phyloP scores from a whole-genome alignment of 768 basidiomycete species.

The Xerocomellus chrysenteron region DNA sequence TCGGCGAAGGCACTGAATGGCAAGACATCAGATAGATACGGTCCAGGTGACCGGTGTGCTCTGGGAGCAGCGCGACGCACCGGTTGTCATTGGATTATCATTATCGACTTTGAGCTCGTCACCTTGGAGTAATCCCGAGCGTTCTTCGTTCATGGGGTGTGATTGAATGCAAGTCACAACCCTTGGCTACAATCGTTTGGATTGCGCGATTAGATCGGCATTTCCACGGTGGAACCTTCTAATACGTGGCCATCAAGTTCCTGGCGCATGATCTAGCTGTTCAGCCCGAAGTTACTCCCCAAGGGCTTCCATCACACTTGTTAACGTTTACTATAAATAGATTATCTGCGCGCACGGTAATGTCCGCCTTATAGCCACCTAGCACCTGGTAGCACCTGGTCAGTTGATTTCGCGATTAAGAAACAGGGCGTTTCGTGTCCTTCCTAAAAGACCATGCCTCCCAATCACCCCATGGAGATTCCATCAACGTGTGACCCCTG shows the following conservation, averaged over 20 bases:
- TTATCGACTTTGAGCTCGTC: background rate
- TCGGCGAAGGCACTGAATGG: background rate
- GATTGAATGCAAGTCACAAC: background rate
- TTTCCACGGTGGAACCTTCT: too few relatives aligned
- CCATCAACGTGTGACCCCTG: background rate
- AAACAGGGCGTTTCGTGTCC: background rate
- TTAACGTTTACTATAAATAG: too few relatives aligned
- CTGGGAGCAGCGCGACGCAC: background rate
- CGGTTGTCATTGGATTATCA: background rate
- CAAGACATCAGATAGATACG: background rate
- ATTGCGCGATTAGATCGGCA: too few relatives aligned
- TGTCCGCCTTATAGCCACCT: too few relatives aligned
- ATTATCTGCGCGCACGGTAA: background rate
- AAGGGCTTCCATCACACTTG: too few relatives aligned
- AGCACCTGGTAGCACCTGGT: too few relatives aligned
- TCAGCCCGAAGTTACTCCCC: too few relatives aligned
- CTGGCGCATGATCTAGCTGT: too few relatives aligned
- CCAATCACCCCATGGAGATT: background rate
- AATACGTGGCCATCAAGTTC: too few relatives aligned
- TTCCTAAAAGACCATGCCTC: background rate
- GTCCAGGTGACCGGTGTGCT: background rate
- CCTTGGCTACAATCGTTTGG: background rate
- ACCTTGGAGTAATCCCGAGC: background rate
- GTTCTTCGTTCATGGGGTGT: background rate
- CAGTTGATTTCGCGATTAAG: background rate